Base-by-base conservation (phyloP, 495 filamentous ascomycete genomes). In the Aspergillus sclerotioniger region DNA sequence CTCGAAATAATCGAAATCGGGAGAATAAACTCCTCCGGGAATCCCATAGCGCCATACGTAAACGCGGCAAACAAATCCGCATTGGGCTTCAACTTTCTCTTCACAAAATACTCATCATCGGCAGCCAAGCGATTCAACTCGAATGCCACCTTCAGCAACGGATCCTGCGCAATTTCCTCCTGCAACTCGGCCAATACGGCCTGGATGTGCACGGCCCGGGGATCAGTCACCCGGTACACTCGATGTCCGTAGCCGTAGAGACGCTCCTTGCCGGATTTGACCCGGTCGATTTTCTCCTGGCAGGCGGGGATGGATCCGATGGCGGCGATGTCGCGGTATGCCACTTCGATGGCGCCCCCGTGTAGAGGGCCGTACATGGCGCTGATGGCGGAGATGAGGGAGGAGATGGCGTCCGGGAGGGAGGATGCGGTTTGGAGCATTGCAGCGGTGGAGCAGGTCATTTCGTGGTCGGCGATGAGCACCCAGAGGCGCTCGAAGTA, bases 161-260 rank as follows among this genome's bases (percentile, higher is more conserved):
- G 37, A 41, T 41, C 13, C 8, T 13, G 5, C 0, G 9, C 37
- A 15, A 41, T 41, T 6, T 41, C 13, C 2, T n/a, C 37, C 5
- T 6, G 13, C 37, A 41, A 13, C 6, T 41, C 37, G n/a, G 13
- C 1, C 37, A 41, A 13, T 1, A n/a, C 37, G 5, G 9, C 13
- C 12, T 41, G 9, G 2, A 41, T 13, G 13, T 41, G 37, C 37
- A 15, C 15, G 15, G n/a, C 15, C 0, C 49, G 29, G 4, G 49
- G 49, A 37, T 51, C 49, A 6, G 15, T 17, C 9, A 69, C 73
- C 46, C 72, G 71, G 59, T 84, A 83, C 13, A 82, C 71, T 3
- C 82, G 75, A 62, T 84, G 81, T 6, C 82, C 82, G 58, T 80
- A 82, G 9, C 82, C 82, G 37, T 76, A 82, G 6, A 84, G 62